Evolutionary conservation across 2,329 filamentous ascomycete species (phyloP), one percentile per base, ranked within the genome.

Genomic region (Fusarium hainanense): DNA sequence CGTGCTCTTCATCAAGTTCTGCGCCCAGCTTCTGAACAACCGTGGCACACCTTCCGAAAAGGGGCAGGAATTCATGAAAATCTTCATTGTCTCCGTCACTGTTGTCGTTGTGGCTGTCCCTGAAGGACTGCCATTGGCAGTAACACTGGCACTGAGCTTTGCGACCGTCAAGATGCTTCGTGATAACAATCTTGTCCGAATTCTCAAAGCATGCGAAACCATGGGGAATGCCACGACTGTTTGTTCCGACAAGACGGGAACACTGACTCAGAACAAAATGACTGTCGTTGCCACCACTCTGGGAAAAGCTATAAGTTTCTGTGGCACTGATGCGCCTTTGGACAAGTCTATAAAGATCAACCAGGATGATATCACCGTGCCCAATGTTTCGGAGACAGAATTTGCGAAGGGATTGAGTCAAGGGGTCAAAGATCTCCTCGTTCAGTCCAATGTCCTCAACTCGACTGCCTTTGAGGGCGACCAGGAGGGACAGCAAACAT

Each of bases 1-100:
- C 54, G 90, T 93, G 25, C 83, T 94, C 14, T 88, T 94, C 74
- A 92, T 95, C 82, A 90, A 92, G 74, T 95, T 94, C 76, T 82
- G 93, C 25, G 90, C 86, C 34, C 79, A 85, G 18, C 84, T 95
- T 10, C 85, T 86, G 7, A 74, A 81, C 37, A 89, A 87, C 73
- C 44, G 70, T 23, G 76, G 70, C 1, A 79, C 81, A 0, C 81
- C 88, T 3, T 82, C 87, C 0, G 80, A 86, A 52, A 93, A 93
- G 79, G 80, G 77, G 0, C 81, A 81, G 40, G 78, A 85, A 18
- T 91, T 91, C 73, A 82, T 91, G 74, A 82, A 88, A 25, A 89
- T 91, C 54, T 84, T 91, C 54, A 90, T 91, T 58, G 86, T 89
- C 37, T 87, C 89, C 20, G 86, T 91, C 58, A 91, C 88, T 10